These are phyloP conservation scores for Vaccinium corymbosum DNA, from an alignment of 148 eudicot genomes.

Conservation along the genomic window DNA sequence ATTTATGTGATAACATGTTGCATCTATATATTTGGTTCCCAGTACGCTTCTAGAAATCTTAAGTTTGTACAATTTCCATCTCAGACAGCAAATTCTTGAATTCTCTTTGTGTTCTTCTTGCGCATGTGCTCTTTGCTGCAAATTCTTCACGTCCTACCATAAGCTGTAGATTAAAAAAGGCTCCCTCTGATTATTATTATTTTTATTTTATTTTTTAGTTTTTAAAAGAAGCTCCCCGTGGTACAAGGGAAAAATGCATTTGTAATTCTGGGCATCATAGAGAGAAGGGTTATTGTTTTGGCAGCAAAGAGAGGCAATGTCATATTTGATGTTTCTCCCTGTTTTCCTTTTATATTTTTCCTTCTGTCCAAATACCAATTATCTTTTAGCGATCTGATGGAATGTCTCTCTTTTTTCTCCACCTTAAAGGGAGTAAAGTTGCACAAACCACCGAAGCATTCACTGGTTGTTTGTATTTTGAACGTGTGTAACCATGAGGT, in stretches of 20 bases:
- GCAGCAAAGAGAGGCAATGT: neutral
- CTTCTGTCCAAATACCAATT: neutral
- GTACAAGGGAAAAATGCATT: neutral
- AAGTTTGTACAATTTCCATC: neutral
- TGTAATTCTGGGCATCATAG: neutral
- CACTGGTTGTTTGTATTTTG: neutral
- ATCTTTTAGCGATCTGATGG: neutral
- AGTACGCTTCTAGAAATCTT: neutral
- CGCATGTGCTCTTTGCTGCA: no score
- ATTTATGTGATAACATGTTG: neutral
- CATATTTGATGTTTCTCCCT: neutral
- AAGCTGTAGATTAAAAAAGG: no score
- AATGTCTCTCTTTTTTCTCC: neutral
- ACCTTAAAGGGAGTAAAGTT: neutral
- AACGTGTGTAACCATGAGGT: neutral
- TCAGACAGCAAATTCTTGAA: neutral
- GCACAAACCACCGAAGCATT: neutral
- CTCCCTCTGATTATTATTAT: no score
- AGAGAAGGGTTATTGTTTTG: neutral
- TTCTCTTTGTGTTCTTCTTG: no score
- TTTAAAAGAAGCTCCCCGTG: neutral
- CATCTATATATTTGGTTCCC: neutral
- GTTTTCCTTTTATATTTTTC: neutral
- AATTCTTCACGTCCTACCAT: no score
- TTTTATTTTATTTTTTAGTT: no score